A percentile compares a stretch with the other conserved stretches of the same genome.
Evolutionary conservation across 2,329 filamentous ascomycete genomes (phyloP).

Genomic region (Penicillium thymicola): DNA sequence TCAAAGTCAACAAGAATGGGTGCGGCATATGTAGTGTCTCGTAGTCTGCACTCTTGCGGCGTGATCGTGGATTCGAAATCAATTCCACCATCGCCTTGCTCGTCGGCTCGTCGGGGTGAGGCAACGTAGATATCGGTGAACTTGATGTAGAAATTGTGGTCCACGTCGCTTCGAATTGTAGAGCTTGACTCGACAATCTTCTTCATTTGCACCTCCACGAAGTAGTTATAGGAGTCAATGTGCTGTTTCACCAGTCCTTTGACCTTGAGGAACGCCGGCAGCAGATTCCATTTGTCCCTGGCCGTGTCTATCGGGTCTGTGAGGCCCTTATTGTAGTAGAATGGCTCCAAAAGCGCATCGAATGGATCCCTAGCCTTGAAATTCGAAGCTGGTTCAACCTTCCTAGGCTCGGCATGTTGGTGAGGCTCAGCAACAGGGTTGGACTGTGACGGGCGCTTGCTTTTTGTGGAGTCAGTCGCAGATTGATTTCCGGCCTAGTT

Average conservation of each 20-base stretch:
- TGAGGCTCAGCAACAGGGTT: slow-evolving; percentile 21
- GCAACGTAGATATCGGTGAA: slow-evolving; percentile 89
- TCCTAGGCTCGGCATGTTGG: slow-evolving; percentile 16
- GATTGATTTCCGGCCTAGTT: slow-evolving; percentile 11
- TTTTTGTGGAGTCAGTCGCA: slow-evolving; percentile 24
- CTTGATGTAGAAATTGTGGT: slow-evolving; percentile 89
- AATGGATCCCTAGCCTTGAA: slow-evolving; percentile 45
- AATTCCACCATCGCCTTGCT: slow-evolving; percentile 54
- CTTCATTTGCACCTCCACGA: slow-evolving; percentile 93
- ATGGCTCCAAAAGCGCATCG: slow-evolving; percentile 64
- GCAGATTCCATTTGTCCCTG: slow-evolving; percentile 89
- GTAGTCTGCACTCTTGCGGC: slow-evolving; percentile 91
- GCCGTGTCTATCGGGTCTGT: slow-evolving; percentile 69
- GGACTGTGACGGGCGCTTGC: slow-evolving; percentile 29
- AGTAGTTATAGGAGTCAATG: slow-evolving; percentile 98
- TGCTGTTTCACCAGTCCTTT: slow-evolving; percentile 97
- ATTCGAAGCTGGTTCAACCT: slow-evolving; percentile 18
- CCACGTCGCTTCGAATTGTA: slow-evolving; percentile 84
- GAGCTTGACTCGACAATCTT: slow-evolving; percentile 93
- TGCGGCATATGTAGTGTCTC: slow-evolving; percentile 97
- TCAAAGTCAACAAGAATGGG: slow-evolving; percentile 90
- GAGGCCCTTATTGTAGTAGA: slow-evolving; percentile 65
- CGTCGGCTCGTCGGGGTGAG: slow-evolving; percentile 73
- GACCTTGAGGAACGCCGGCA: slow-evolving; percentile 96
- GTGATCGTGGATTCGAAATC: slow-evolving; percentile 60